phyloP scores from a whole-genome alignment of 1,284 basidiomycete species.

The Paramarasmius palmivorus region DNA sequence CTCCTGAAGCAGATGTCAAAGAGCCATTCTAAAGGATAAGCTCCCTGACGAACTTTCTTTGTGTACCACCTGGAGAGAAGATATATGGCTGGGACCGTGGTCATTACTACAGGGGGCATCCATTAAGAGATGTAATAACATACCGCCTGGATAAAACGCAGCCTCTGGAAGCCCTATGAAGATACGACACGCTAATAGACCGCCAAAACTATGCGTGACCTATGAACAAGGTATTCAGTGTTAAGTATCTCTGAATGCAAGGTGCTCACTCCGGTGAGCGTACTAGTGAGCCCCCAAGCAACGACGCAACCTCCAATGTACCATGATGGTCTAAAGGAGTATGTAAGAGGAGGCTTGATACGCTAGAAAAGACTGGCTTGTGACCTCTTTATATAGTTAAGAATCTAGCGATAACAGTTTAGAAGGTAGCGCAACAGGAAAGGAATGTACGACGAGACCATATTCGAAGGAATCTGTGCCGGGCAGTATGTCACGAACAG shows the following conservation, averaged over 20 bases:
- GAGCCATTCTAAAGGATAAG: background rate
- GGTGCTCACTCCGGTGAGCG: slow-evolving; percentile 60
- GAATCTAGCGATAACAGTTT: slow-evolving; percentile 37
- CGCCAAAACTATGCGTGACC: slow-evolving; percentile 54
- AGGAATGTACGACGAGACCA: slow-evolving; percentile 37
- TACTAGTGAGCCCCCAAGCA: slow-evolving; percentile 62
- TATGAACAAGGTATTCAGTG: slow-evolving; percentile 22
- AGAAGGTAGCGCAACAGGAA: background rate
- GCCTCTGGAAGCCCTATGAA: slow-evolving; percentile 68
- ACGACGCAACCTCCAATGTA: slow-evolving; percentile 64
- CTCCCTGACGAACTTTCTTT: slow-evolving; percentile 42
- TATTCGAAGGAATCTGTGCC: slow-evolving; percentile 66
- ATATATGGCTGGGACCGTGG: slow-evolving; percentile 42
- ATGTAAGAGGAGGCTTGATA: background rate
- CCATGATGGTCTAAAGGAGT: slow-evolving; percentile 48
- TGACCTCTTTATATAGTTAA: slow-evolving; percentile 54
- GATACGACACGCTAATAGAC: slow-evolving; percentile 56
- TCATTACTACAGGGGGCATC: too few species aligned
- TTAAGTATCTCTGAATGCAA: slow-evolving; percentile 7
- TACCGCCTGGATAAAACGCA: slow-evolving; percentile 61
- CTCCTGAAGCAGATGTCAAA: slow-evolving; percentile 38
- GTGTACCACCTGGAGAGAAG: slow-evolving; percentile 68
- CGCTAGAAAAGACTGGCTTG: too few species aligned
- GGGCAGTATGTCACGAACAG: slow-evolving; percentile 63
- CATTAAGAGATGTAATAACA: too few species aligned